Percentiles rank a stretch among this genome's conserved stretches.
Evolutionary conservation across 139 green algal genomes (phyloP).

Genomic region (Zygnema circumcarinatum): DNA sequence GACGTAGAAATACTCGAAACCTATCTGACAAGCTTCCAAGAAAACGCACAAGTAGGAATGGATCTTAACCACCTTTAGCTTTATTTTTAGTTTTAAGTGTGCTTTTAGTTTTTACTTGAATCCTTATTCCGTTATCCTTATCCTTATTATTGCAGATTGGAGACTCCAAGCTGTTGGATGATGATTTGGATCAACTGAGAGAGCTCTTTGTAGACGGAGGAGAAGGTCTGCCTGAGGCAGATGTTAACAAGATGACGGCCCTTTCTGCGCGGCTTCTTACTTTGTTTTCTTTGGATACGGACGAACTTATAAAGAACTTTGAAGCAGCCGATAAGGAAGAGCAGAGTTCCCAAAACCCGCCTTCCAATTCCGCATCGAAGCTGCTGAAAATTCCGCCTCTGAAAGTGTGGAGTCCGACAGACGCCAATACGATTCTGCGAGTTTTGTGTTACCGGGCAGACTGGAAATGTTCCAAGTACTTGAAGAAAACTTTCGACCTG

Average conservation of each 20-base stretch:
- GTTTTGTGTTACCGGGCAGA: slow-evolving; percentile 58
- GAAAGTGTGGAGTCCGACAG: slow-evolving; percentile 20
- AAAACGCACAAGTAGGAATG: neutral
- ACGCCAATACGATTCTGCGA: slow-evolving; percentile 40
- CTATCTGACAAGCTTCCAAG: no score
- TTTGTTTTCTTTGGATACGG: slow-evolving; percentile 27
- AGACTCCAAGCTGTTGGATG: slow-evolving; percentile 30
- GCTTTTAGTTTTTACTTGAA: no score
- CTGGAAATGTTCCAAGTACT: slow-evolving; percentile 44
- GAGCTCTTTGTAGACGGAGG: slow-evolving; percentile 51
- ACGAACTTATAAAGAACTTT: slow-evolving; percentile 45
- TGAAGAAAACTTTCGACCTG: slow-evolving; percentile 56
- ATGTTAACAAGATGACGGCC: slow-evolving; percentile 4
- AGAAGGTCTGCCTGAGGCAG: slow-evolving; percentile 35
- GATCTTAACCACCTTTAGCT: neutral
- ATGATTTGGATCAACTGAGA: slow-evolving; percentile 34
- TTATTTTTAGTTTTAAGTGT: no score
- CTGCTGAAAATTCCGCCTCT: neutral
- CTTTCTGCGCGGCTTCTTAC: neutral
- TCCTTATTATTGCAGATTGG: neutral
- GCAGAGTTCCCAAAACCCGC: neutral
- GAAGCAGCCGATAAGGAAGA: slow-evolving; percentile 11
- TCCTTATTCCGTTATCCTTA: no score
- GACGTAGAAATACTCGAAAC: no score
- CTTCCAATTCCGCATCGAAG: no score